Conservation (phyloP, 306 rosid species). For the Elaeagnus macrophylla region DNA sequence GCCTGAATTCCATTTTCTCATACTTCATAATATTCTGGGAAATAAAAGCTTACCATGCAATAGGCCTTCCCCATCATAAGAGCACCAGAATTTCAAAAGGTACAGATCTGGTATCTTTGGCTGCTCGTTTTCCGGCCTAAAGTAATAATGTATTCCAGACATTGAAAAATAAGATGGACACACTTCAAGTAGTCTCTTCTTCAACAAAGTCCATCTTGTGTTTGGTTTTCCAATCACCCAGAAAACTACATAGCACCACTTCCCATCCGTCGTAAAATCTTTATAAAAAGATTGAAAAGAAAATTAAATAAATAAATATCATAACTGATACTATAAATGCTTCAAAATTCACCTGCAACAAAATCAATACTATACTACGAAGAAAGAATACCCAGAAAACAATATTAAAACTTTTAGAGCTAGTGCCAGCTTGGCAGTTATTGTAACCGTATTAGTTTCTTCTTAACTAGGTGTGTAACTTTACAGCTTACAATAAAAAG, state of each 20-base stretch:
- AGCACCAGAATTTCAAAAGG: slow-evolving; percentile 52
- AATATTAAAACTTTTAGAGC: no score
- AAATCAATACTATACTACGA: no score
- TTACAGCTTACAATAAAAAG: no score
- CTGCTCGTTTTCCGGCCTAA: slow-evolving; percentile 25
- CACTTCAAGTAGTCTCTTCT: slow-evolving; percentile 40
- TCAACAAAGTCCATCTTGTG: slow-evolving; percentile 46
- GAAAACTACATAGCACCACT: slow-evolving; percentile 50
- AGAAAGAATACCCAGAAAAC: no score
- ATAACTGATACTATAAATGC: background rate
- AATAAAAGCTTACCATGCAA: slow-evolving; percentile 33
- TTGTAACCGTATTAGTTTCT: no score
- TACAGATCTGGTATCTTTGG: slow-evolving; percentile 33
- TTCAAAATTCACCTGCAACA: no score
- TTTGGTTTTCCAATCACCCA: slow-evolving; percentile 45
- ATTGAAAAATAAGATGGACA: slow-evolving; percentile 48
- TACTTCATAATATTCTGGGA: background rate
- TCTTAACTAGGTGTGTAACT: no score
- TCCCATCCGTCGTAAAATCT: slow-evolving; percentile 52
- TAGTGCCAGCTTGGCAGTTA: no score
- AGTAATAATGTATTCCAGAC: slow-evolving; percentile 32
- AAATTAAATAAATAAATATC: background rate
- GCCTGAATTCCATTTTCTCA: background rate
- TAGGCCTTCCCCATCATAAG: slow-evolving; percentile 38
- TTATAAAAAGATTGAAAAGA: background rate